Conservation (phyloP, 345 rosid species). For the Aquilaria yunnanensis region DNA sequence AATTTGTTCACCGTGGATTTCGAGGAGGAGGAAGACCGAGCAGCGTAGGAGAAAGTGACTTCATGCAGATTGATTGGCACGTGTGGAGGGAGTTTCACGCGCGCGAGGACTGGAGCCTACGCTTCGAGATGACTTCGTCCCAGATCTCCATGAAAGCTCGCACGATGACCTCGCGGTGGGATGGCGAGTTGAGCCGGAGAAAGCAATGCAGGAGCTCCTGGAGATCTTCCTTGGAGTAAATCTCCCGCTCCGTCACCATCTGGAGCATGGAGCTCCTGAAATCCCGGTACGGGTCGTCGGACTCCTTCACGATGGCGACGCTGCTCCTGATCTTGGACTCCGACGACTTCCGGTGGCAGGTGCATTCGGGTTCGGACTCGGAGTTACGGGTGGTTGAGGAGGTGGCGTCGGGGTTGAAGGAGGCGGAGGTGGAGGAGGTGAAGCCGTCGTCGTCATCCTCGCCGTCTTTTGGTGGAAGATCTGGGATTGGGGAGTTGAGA, state of each 20-base stretch:
- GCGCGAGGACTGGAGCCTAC: background rate
- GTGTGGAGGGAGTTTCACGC: background rate
- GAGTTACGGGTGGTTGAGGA: constrained; percentile 14
- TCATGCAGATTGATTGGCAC: background rate
- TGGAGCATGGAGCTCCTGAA: constrained; percentile 48
- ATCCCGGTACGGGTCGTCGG: constrained; percentile 42
- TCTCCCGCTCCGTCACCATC: constrained; percentile 49
- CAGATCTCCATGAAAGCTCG: constrained; percentile 47
- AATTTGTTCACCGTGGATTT: too few relatives aligned
- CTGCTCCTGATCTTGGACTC: constrained; percentile 29
- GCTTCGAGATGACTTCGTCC: constrained; percentile 16
- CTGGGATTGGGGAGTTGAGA: background rate
- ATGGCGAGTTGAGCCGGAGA: constrained; percentile 39
- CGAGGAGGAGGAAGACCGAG: too few relatives aligned
- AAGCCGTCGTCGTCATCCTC: constrained; percentile 1
- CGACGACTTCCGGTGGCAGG: constrained; percentile 15
- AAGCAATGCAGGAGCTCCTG: constrained; percentile 48
- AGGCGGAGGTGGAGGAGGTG: constrained; percentile 18
- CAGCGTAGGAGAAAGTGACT: too few relatives aligned
- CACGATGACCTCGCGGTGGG: constrained; percentile 34
- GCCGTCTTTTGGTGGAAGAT: background rate
- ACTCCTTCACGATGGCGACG: constrained; percentile 42
- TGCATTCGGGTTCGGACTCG: constrained; percentile 17
- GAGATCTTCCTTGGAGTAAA: constrained; percentile 33
- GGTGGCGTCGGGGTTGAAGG: constrained; percentile 14